Base-by-base conservation (phyloP, 2,329 filamentous ascomycete genomes). In the Fusarium citri region DNA sequence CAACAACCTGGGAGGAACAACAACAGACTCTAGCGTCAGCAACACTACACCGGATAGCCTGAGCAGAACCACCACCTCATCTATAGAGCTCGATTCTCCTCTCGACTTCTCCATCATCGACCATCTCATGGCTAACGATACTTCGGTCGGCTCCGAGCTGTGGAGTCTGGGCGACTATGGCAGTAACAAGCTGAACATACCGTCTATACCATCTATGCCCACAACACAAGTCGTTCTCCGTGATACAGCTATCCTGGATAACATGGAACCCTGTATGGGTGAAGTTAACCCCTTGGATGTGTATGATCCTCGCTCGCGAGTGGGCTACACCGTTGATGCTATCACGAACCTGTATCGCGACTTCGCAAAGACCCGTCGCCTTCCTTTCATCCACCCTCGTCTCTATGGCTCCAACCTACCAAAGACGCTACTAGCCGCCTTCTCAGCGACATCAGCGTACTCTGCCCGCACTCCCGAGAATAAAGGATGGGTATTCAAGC, bases 361-460 rank as follows among this genome's bases (percentile, higher is more conserved):
- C 49, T 83, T 80, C 59, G 77, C 81, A 16, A 75, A 72, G 30
- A 77, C 79, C 8, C 79, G 78, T 60, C 71, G 77, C 9, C 77
- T 82, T 22, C 78, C 82, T 31, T 85, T 82, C 68, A 76, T 85
- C 56, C 83, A 85, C 69, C 76, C 78, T 37, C 76, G 79, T 12
- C 77, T 85, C 20, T 84, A 85, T 76, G 74, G 78, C 47, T 68
- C 75, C 61, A 74, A 75, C 42, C 77, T 83, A 22, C 82, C 83
- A 25, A 77, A 76, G 23, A 77, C 79, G 26, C 79, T 85, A 40
- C 71, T 83, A 37, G 71, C 80, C 8, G 80, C 78, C 47, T 85
- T 82, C 59, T 78, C 81, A 4, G 78, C 78, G 15, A 77, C 81
- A 40, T 73, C 79, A 4, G 77, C 82, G 10, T 84, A 84, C 72